phyloP scores from a whole-genome alignment of 139 green algal species.

The Picochlorum costavermella region DNA sequence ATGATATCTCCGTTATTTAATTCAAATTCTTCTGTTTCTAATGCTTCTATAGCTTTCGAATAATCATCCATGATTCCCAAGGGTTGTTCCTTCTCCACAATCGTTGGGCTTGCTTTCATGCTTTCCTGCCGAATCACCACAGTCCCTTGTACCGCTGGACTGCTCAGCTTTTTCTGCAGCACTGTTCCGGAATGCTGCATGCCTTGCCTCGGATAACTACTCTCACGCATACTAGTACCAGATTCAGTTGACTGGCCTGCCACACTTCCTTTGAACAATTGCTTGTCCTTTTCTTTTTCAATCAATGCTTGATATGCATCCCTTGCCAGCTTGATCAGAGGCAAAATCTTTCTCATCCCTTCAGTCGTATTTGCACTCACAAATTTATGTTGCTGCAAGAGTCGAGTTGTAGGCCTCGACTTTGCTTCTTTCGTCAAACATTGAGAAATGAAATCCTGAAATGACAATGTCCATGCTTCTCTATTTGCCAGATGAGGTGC shows the following conservation, averaged over 20 bases:
- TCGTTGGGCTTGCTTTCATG: no score
- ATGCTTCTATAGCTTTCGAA: constrained; percentile 25
- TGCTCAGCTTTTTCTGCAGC: no score
- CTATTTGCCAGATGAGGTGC: constrained; percentile 55
- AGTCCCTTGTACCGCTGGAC: no score
- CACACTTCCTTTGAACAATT: not conserved
- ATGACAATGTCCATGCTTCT: constrained; percentile 59
- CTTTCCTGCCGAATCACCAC: no score
- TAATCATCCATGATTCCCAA: constrained; percentile 21
- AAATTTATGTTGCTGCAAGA: constrained; percentile 55
- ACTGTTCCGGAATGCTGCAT: no score
- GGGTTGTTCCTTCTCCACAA: no score
- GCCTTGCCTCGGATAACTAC: no score
- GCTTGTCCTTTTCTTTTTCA: constrained; percentile 1
- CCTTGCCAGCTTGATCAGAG: constrained; percentile 27
- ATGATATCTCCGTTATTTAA: not conserved
- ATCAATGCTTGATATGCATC: not conserved
- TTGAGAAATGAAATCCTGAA: constrained; percentile 78
- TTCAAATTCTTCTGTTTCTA: constrained; percentile 1
- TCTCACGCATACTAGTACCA: not conserved
- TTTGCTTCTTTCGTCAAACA: constrained; percentile 72
- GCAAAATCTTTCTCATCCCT: constrained; percentile 24
- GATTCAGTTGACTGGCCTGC: not conserved
- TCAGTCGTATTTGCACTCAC: constrained; percentile 1
- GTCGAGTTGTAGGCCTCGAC: constrained; percentile 51